Evolutionary conservation across 1,284 basidiomycete genomes (phyloP), one percentile per base, ranked within the genome.

Genomic region (Lentinula novae-zelandiae): DNA sequence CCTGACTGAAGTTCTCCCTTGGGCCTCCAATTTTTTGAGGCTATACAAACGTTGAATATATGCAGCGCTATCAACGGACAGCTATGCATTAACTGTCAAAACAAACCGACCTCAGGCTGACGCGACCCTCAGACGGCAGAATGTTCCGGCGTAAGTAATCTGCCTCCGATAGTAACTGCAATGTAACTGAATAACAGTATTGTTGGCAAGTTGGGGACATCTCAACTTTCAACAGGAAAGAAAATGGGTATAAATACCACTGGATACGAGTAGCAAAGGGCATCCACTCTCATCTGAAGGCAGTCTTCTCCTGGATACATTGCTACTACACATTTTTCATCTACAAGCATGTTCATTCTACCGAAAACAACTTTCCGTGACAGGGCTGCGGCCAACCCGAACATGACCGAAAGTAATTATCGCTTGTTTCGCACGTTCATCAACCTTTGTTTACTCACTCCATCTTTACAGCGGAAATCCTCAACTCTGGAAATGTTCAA

Each of bases 401-500:
- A 42, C 20, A 54, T 54, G 38, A 33, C 53, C 9, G 53, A 54
- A 39, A 54, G 53, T 54, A 22, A 54, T 38, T 54, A 12, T 33
- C 7, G 12, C 20, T 33, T 20, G 17, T n/a, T 39, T 38, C 34
- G 34, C 36, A 15, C 34, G 36, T 54, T 38, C 39, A 42, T 6
- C 34, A 22, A 40, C 53, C 22, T 22, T 31, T 17, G 15, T 40
- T 31, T 22, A 12, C 36, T 5, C 13, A 27, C 27, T 27, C 38
- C 9, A 33, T 13, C 10, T 40, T 12, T 13, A n/a, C n/a, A 54
- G 53, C 53, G 17, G 53, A 54, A 31, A 36, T 54, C 22, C 53
- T 54, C 39, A 54, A 54, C 39, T 39, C 53, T 12, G 53, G 38
- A n/a, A 54, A 54, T 31, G 17, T 39, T 40, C 53, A 54, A 22